A percentile compares a stretch with the other conserved stretches of the same genome.
phyloP scores from a whole-genome alignment of 768 basidiomycete species.

The Termitomyces sp. region DNA sequence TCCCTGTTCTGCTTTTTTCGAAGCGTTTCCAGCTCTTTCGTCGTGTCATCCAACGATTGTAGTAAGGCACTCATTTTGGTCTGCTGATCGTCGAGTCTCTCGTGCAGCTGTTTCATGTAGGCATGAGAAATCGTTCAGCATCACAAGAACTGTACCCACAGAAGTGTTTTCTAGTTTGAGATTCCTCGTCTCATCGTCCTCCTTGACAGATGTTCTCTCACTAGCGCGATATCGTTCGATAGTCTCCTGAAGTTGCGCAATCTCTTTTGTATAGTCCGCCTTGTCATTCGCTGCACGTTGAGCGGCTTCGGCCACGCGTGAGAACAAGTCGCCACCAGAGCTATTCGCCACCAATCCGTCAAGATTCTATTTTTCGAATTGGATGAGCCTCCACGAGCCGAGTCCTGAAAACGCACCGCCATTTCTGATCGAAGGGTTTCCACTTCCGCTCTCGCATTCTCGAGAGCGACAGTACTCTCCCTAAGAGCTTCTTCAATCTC shows the following conservation, averaged over 20 bases:
- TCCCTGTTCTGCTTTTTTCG: conserved; percentile 63
- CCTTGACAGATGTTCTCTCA: conserved; percentile 13
- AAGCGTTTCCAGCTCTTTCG: conserved; percentile 47
- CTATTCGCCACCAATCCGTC: conserved; percentile 49
- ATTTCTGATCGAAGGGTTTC: conserved; percentile 73
- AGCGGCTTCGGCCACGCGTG: conserved; percentile 41
- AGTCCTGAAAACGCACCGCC: conserved; percentile 43
- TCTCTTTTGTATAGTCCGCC: conserved; percentile 47
- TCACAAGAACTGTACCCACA: conserved; percentile 13
- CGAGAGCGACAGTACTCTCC: conserved; percentile 83
- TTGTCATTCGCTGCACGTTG: conserved; percentile 48
- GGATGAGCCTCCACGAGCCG: background rate
- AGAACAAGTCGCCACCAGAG: conserved; percentile 33
- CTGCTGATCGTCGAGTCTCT: conserved; percentile 22
- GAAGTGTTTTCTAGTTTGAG: conserved; percentile 14
- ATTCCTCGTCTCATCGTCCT: conserved; percentile 2
- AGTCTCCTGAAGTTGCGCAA: conserved; percentile 44
- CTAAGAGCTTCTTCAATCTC: conserved; percentile 89
- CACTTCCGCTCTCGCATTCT: conserved; percentile 87
- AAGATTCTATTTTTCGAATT: conserved; percentile 43
- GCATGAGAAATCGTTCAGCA: background rate
- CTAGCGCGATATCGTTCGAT: conserved; percentile 33
- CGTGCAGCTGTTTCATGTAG: conserved; percentile 18
- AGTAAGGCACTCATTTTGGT: conserved; percentile 22
- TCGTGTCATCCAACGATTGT: conserved; percentile 26